Percentiles rank a stretch among this genome's conserved stretches.
phyloP scores from a whole-genome alignment of 768 basidiomycete genomes.

The Hydnum rufescens region DNA sequence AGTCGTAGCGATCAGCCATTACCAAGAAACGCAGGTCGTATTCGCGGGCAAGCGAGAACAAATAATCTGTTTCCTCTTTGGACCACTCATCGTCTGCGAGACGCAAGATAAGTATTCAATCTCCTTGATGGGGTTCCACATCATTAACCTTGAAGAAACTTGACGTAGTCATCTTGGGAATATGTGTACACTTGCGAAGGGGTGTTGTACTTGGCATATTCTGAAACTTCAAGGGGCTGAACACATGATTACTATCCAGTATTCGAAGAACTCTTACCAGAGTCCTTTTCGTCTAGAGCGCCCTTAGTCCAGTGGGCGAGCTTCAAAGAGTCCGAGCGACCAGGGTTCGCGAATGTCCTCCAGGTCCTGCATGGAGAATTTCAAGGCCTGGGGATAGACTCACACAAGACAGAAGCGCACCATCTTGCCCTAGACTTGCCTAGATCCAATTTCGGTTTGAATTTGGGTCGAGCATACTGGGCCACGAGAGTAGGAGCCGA shows the following conservation, averaged over 20 bases:
- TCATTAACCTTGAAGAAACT: constrained; percentile 47
- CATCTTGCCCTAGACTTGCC: constrained; percentile 51
- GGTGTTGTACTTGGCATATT: constrained; percentile 68
- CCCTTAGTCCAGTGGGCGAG: constrained; percentile 70
- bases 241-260: not conserved
- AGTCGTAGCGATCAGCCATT: constrained; percentile 78
- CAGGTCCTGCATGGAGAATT: constrained; percentile 37
- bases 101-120: not conserved
- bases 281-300: constrained; percentile 25
- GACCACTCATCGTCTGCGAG: constrained; percentile 63
- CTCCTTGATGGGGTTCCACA: not conserved
- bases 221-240: constrained; percentile 23
- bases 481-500: constrained; percentile 71
- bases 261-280: not conserved
- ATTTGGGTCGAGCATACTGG: constrained; percentile 57
- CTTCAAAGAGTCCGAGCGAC: constrained; percentile 44
- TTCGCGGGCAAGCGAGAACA: constrained; percentile 58
- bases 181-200: constrained; percentile 41
- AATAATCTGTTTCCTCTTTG: constrained; percentile 83
- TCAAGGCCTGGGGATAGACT: not conserved
- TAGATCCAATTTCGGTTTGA: constrained; percentile 72
- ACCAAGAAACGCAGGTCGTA: constrained; percentile 85
- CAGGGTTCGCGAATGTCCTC: constrained; percentile 50
- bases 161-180: constrained; percentile 71
- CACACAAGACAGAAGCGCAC: constrained; percentile 20